Evolutionary conservation across 2,329 filamentous ascomycete genomes (phyloP), one percentile per base, ranked within the genome.

Genomic region (Neonectria punicea): DNA sequence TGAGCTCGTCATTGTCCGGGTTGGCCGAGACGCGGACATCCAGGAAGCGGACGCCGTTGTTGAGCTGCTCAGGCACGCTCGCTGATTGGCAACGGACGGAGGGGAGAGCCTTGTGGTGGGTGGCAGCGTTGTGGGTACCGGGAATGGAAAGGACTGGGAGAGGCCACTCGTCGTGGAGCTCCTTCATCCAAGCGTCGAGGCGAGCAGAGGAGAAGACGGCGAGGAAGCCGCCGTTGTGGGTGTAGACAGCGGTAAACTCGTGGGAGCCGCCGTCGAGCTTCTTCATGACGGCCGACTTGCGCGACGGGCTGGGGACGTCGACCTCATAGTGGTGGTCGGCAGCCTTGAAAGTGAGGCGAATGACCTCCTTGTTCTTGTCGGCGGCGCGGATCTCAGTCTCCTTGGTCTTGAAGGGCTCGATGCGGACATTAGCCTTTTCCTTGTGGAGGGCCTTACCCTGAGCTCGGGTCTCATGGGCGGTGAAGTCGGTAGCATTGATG

Each of bases 51-150:
- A 98, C 92, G 30, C 96, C 96, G 77, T 97, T 95, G 61, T 90
- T 85, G 30, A 99, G 88, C 80, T 99, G 96, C 58, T 91, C 88
- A 53, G 85, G 84, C 5, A 97, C 86, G 66, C 88, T 84, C 18
- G 94, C 93, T 36, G 92, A 90, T 81, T 99, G 96, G 80, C 96
- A 98, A 43, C 96, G 92, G 41, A 98, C 96, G 1, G 93, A 97
- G 1, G 96, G 96, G 5, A 98, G 86, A 13, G 96, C 94, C 53
- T 88, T 86, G 83, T 97, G 86, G 81, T 88, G 91, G 10, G 94
- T 97, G 7, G 96, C 93, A 18, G 92, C 93, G 81, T 99, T 98
- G 84, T 99, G 96, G 0, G 96, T 98, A 68, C 96, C 96, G 0
- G 96, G 96, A 67, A 98, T 96, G 54, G 92, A 96, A 54, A 99